phyloP scores from a whole-genome alignment of 2,329 filamentous ascomycete species.

The Cladophialophora chaetospira region DNA sequence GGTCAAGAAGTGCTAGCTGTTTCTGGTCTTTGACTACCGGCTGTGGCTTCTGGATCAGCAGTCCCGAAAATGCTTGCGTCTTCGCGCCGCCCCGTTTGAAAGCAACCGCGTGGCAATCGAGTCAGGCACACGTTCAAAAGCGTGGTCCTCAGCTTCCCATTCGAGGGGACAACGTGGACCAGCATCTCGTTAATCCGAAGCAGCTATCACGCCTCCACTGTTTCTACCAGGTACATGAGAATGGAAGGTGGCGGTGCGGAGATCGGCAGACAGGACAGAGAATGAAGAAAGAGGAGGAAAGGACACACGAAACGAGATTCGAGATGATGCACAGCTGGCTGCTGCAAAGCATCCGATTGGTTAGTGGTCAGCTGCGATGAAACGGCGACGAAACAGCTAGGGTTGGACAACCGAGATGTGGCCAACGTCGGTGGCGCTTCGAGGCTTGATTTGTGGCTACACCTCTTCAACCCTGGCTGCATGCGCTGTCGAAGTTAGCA shows the following conservation, averaged over 20 bases:
- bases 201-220: conserved; percentile 3
- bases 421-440: conserved; percentile 11
- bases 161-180: conserved; percentile 2
- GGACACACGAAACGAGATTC: conserved; percentile 8
- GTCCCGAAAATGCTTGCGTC: conserved; percentile 1
- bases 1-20: conserved; percentile 8
- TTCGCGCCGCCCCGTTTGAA: conserved; percentile 15
- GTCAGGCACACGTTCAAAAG: conserved; percentile 1
- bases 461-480: background rate
- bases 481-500: background rate
- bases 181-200: conserved; percentile 20
- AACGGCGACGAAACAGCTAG: conserved; percentile 22
- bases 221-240: background rate
- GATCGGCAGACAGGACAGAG: background rate
- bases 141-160: conserved; percentile 4
- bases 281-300: conserved; percentile 3
- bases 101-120: conserved; percentile 16
- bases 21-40: conserved; percentile 12
- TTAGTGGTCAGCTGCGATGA: conserved; percentile 15
- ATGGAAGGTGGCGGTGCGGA: background rate
- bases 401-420: conserved; percentile 18
- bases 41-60: conserved; percentile 12
- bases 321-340: conserved; percentile 8
- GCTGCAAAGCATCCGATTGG: conserved; percentile 19
- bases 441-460: conserved; percentile 12